These are phyloP conservation scores for Aspergillus steynii DNA, from an alignment of 495 filamentous ascomycete genomes.

Conservation along the genomic window DNA sequence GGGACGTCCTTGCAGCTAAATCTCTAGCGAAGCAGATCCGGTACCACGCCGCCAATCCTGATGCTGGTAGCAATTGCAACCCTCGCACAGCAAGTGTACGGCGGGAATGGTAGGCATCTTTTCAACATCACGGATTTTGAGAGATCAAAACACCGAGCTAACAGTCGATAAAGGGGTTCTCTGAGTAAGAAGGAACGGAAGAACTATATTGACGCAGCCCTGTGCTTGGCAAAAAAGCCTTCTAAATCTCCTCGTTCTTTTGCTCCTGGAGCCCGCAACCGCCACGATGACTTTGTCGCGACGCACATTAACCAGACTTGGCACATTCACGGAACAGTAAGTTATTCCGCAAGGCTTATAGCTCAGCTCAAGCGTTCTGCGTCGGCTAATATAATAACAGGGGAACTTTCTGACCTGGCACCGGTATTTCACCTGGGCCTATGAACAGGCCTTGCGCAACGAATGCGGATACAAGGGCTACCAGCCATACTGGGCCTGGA, in stretches of 20 bases:
- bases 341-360: slow-evolving; percentile 41
- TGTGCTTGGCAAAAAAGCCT: slow-evolving; percentile 52
- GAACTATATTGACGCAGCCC: slow-evolving; percentile 57
- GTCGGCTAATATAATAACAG: slow-evolving; percentile 29
- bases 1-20: slow-evolving; percentile 9
- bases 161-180: slow-evolving; percentile 40
- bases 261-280: slow-evolving; percentile 46
- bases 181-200: slow-evolving; percentile 47
- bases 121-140: neutral
- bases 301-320: slow-evolving; percentile 59
- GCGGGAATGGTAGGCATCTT: slow-evolving; percentile 26
- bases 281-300: slow-evolving; percentile 65
- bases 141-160: slow-evolving; percentile 4
- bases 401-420: slow-evolving; percentile 68
- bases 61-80: slow-evolving; percentile 14
- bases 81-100: slow-evolving; percentile 25
- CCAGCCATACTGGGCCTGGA: slow-evolving; percentile 62
- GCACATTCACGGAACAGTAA: slow-evolving; percentile 56
- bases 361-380: slow-evolving; percentile 37
- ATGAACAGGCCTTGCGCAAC: slow-evolving; percentile 61
- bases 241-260: slow-evolving; percentile 33
- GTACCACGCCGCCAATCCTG: slow-evolving; percentile 1
- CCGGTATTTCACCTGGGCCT: slow-evolving; percentile 59
- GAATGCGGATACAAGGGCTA: slow-evolving; percentile 65
- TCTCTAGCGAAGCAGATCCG: slow-evolving; percentile 1